A percentile compares a stretch with the other conserved stretches of the same genome.
Evolutionary conservation across 768 basidiomycete genomes (phyloP).

Genomic region (Dendrothele bispora): DNA sequence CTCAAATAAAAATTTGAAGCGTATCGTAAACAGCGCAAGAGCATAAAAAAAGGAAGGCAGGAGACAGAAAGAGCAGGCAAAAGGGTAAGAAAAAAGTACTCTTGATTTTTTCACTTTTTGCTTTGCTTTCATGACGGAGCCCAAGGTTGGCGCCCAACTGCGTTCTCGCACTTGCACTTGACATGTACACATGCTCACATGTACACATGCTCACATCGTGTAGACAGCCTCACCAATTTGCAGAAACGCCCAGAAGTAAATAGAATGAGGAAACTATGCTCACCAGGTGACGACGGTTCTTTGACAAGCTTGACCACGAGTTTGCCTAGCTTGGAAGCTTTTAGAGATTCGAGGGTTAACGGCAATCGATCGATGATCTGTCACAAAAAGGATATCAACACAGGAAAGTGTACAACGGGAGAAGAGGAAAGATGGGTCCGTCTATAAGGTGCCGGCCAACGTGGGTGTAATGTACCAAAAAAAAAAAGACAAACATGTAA

Average conservation of each 20-base stretch:
- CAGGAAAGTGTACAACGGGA: conserved; percentile 7
- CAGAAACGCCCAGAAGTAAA: conserved; percentile 7
- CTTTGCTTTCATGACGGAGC: conserved; percentile 1
- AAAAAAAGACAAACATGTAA: conserved; percentile 80
- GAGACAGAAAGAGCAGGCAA: too few species aligned
- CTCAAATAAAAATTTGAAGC: conserved; percentile 22
- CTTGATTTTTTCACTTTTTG: conserved; percentile 1
- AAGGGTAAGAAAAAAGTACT: conserved; percentile 4
- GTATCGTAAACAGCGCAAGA: conserved; percentile 24
- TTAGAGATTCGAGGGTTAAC: conserved; percentile 66
- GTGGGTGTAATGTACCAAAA: too few species aligned
- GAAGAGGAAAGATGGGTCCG: conserved; percentile 11
- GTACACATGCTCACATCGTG: too few species aligned
- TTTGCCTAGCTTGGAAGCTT: conserved; percentile 76
- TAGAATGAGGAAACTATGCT: conserved; percentile 38
- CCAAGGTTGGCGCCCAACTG: not conserved
- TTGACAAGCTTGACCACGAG: conserved; percentile 75
- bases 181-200: too few species aligned
- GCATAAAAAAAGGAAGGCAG: conserved; percentile 24
- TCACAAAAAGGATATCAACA: conserved; percentile 6
- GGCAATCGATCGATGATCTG: conserved; percentile 87
- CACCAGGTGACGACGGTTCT: conserved; percentile 77
- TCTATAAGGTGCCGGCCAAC: too few species aligned
- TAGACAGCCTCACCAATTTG: not conserved
- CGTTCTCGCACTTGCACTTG: too few species aligned